Base-by-base conservation (phyloP, 495 filamentous ascomycete species). In the Podospora conica region DNA sequence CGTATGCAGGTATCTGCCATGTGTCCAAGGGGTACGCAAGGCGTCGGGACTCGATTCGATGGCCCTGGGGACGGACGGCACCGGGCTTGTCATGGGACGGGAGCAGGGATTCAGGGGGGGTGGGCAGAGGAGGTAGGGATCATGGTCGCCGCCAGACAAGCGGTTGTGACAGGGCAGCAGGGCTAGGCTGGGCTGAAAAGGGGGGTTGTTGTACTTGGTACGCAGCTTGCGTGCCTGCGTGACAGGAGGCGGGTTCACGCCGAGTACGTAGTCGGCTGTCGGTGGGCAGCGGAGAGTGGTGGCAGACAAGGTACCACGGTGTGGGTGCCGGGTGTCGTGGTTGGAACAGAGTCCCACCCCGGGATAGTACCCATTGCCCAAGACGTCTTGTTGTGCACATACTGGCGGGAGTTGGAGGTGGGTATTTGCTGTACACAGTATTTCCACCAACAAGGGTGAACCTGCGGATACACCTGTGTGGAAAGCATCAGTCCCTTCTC, bases 171-270 rank as follows among this genome's bases (percentile, higher is more conserved):
- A 27, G 22, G 55, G 55, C 55, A 57, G 55, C 23, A 23, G 55
- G 55, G 55, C 55, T 57, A 27, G 55, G 21, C 60, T 61, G 60
- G 60, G 60, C 60, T 61, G 60, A 31, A 61, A 61, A 61, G 60
- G 60, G 29, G 60, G 60, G 60, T 24, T 7, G 25, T 33, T 27
- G 25, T 57, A 48, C n/a, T n/a, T 48, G 40, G 40, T 48, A 48
- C 40, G 40, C n/a, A 22, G 53, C 24, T 22, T 56, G 55, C 21
- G 55, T 56, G 55, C 24, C 55, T 18, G 21, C 5, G 55, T 24
- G 55, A 56, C 55, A 25, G 21, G 55, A 18, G 7, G 40, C 18
- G 40, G 40, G 40, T 48, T 48, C 40, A 48, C 40, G 40, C 40
- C 18, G 1, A n/a, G 40, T n/a, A 48, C 40, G 40, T n/a, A 48